Conservation (phyloP, 331 rosid genomes). For the Telfairia occidentalis region DNA sequence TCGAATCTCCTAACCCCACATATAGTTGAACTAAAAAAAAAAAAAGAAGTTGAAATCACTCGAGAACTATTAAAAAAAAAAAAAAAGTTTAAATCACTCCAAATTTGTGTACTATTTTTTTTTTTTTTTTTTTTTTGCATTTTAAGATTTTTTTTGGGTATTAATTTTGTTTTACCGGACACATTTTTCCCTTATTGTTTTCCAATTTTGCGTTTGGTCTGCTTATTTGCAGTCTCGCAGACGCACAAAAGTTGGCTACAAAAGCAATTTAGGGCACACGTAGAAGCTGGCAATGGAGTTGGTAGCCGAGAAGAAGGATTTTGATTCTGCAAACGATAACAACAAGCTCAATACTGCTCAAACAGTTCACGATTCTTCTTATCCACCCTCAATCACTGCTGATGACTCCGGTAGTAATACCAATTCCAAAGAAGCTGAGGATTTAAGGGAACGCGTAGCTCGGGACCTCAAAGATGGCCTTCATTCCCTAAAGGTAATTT, state of each 20-base stretch:
- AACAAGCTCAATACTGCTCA: not conserved
- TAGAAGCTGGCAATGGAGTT: not conserved
- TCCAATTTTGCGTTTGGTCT: not conserved
- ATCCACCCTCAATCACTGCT: not conserved
- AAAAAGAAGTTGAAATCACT: too few relatives aligned
- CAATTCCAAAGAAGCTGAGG: not conserved
- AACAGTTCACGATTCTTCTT: not conserved
- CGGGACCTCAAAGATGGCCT: conserved; percentile 8
- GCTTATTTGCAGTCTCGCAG: not conserved
- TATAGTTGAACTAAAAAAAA: too few relatives aligned
- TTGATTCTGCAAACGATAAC: not conserved
- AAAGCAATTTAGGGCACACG: not conserved
- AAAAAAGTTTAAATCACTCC: too few relatives aligned
- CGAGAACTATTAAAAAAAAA: too few relatives aligned
- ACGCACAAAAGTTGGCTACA: not conserved
- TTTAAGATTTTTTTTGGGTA: not conserved
- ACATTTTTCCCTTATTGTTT: not conserved
- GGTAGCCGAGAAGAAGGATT: not conserved
- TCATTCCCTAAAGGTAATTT: conserved; percentile 4
- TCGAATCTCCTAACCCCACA: too few relatives aligned
- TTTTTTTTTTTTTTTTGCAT: too few relatives aligned
- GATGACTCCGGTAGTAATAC: not conserved
- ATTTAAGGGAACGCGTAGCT: conserved; percentile 1
- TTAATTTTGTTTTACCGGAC: not conserved
- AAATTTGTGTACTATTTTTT: too few relatives aligned